Conservation (phyloP, 495 filamentous ascomycete genomes). For the Evernia prunastri region DNA sequence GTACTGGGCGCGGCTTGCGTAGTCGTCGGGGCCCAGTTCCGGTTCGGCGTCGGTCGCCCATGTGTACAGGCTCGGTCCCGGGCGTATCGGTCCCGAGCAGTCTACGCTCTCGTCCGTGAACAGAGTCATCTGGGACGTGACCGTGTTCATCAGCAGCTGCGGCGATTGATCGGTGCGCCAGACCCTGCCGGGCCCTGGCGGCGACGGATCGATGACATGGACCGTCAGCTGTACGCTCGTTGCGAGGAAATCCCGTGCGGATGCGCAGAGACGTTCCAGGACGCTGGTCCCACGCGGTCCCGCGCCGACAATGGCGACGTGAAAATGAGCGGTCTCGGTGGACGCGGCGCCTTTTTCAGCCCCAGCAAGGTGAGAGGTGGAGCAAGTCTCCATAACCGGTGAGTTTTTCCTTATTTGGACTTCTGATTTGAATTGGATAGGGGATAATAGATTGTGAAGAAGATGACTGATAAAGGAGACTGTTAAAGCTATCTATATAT, state of each 20-base stretch:
- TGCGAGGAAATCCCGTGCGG: conserved; percentile 15
- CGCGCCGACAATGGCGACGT: conserved; percentile 20
- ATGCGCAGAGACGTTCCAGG: conserved; percentile 25
- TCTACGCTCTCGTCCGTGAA: conserved; percentile 19
- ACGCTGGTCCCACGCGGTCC: conserved; percentile 21
- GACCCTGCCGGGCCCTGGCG: conserved; percentile 18
- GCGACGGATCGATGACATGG: too few species aligned
- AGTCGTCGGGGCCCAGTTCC: conserved; percentile 15
- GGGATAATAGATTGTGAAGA: too few species aligned
- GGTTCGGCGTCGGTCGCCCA: not conserved
- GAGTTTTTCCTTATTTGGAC: too few species aligned
- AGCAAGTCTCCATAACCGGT: too few species aligned
- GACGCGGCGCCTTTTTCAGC: too few species aligned
- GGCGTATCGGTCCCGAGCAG: conserved; percentile 14
- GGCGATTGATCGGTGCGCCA: conserved; percentile 22
- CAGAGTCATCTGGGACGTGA: conserved; percentile 23
- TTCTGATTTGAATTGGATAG: too few species aligned
- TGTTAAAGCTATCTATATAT: too few species aligned
- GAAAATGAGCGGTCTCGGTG: conserved; percentile 1
- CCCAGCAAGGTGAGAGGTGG: too few species aligned
- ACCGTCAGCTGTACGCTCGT: not conserved
- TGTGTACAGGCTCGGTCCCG: conserved; percentile 15
- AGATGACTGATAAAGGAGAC: too few species aligned
- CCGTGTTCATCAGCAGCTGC: conserved; percentile 28
- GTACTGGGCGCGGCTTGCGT: conserved; percentile 19